These are phyloP conservation scores for Rhodosporidiobolus odoratus DNA, from an alignment of 768 basidiomycete species.

Conservation along the genomic window DNA sequence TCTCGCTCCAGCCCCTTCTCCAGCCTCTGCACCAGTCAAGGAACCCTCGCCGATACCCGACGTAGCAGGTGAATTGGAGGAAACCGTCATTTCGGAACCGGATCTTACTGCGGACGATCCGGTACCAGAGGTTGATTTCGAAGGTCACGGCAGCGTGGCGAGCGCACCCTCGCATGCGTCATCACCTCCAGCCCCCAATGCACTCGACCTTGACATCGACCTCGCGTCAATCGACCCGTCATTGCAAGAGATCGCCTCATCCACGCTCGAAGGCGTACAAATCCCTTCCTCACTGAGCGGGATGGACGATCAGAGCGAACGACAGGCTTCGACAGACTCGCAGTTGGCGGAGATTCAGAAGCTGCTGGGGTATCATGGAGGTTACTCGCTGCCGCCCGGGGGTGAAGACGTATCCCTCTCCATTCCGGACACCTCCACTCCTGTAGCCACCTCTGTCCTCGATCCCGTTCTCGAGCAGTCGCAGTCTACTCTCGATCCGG, in stretches of 20 bases:
- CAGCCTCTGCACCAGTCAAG: not conserved
- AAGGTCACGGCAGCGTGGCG: not conserved
- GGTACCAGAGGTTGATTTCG: not conserved
- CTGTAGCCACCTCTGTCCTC: not conserved
- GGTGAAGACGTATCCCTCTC: not conserved
- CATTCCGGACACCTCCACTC: not conserved
- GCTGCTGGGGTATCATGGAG: not conserved
- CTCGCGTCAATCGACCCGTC: constrained; percentile 18
- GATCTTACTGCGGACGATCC: not conserved
- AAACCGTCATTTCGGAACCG: not conserved
- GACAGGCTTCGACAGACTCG: not conserved
- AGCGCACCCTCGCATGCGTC: not conserved
- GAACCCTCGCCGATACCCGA: not conserved
- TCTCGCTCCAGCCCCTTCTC: not conserved
- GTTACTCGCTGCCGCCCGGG: not conserved
- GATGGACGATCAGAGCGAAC: not conserved
- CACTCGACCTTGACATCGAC: constrained; percentile 8
- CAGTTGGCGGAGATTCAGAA: not conserved
- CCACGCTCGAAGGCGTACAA: not conserved
- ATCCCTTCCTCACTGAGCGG: not conserved
- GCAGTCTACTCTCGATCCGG: not conserved
- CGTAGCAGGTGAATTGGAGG: not conserved
- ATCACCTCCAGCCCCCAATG: not conserved
- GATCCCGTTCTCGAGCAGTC: not conserved
- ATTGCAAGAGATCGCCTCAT: not conserved